Conservation (phyloP, 306 rosid species). For the Boehmeria nivea region DNA sequence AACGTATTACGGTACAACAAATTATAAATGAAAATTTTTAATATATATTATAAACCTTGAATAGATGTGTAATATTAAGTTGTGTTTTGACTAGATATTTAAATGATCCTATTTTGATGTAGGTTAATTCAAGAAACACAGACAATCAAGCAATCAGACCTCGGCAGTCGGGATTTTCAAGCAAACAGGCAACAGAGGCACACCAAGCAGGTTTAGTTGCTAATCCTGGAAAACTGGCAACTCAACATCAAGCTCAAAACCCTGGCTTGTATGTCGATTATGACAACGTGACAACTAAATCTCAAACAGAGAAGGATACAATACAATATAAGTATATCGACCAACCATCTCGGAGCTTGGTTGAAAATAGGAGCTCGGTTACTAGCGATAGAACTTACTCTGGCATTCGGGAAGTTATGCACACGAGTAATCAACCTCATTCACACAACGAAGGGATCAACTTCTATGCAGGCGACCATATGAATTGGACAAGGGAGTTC, state of each 20-base stretch:
- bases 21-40: too few relatives aligned
- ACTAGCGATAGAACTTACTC: slow-evolving; percentile 1
- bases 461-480: slow-evolving; percentile 12
- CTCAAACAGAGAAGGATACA: not conserved
- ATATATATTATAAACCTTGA: too few relatives aligned
- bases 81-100: too few relatives aligned
- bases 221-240: not conserved
- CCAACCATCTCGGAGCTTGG: slow-evolving; percentile 19
- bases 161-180: not conserved
- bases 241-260: slow-evolving; percentile 3
- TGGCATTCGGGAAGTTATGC: not conserved
- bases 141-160: slow-evolving; percentile 1
- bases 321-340: slow-evolving; percentile 8
- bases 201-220: slow-evolving; percentile 1
- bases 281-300: too few relatives aligned
- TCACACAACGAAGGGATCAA: slow-evolving; percentile 8
- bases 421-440: not conserved
- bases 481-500: slow-evolving; percentile 7
- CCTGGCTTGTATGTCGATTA: not conserved
- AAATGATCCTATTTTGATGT: too few relatives aligned
- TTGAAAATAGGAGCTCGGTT: not conserved
- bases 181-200: slow-evolving; percentile 6
- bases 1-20: too few relatives aligned
- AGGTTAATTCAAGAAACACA: slow-evolving; percentile 4
- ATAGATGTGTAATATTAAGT: too few relatives aligned